phyloP scores from a whole-genome alignment of 352 stramenopile species.

The Globisporangium viniferum region DNA sequence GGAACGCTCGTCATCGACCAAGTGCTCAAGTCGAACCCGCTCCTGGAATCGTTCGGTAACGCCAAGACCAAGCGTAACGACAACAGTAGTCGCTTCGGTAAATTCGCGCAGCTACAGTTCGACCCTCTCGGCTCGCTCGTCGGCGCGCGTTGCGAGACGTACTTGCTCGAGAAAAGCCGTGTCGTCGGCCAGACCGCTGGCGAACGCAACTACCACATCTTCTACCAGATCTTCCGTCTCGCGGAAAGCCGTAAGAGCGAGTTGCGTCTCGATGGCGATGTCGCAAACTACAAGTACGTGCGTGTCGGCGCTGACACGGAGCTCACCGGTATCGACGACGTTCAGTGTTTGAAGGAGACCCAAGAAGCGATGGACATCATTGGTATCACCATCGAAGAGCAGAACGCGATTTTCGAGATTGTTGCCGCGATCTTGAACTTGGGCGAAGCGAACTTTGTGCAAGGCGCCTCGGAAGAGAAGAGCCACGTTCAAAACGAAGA shows the following conservation, averaged over 20 bases:
- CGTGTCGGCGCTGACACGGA: slow-evolving; percentile 46
- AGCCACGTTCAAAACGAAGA: slow-evolving; percentile 52
- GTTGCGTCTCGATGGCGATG: slow-evolving; percentile 58
- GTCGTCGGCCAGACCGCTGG: slow-evolving; percentile 87
- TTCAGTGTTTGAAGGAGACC: slow-evolving; percentile 75
- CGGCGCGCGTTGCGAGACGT: slow-evolving; percentile 83
- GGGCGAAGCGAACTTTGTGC: slow-evolving; percentile 92
- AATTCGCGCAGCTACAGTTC: slow-evolving; percentile 82
- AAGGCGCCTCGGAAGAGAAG: slow-evolving; percentile 49
- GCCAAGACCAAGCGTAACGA: slow-evolving; percentile 84
- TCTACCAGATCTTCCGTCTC: slow-evolving; percentile 93
- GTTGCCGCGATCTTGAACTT: slow-evolving; percentile 97
- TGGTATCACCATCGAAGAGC: slow-evolving; percentile 83
- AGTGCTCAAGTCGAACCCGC: slow-evolving; percentile 72
- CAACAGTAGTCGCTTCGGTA: slow-evolving; percentile 80
- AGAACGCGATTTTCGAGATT: slow-evolving; percentile 92
- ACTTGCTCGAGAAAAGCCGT: slow-evolving; percentile 96
- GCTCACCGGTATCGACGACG: slow-evolving; percentile 66
- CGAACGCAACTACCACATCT: slow-evolving; percentile 98
- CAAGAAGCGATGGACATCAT: slow-evolving; percentile 89
- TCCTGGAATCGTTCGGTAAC: slow-evolving; percentile 78
- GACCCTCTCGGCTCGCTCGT: slow-evolving; percentile 56
- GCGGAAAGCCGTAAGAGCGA: slow-evolving; percentile 36
- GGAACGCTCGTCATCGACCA: slow-evolving; percentile 77
- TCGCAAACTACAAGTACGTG: slow-evolving; percentile 79